Evolutionary conservation across 2,329 filamentous ascomycete genomes (phyloP).

Genomic region (Talaromyces albobiverticillius): DNA sequence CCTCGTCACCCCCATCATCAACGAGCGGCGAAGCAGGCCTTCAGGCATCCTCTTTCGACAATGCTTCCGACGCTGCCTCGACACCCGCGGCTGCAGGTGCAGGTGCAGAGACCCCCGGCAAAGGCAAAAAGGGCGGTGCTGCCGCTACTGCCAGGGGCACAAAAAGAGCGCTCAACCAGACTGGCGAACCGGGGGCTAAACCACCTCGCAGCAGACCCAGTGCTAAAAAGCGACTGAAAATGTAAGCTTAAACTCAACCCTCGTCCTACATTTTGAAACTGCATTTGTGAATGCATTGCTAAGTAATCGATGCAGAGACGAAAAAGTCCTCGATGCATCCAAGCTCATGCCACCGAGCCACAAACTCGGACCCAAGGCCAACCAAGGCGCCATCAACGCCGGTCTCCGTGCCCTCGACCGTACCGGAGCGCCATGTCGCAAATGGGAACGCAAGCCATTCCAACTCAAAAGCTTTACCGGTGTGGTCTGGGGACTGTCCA

Average conservation of each 20-base stretch:
- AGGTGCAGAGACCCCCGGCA: conserved; percentile 22
- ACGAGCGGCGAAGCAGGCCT: conserved; percentile 31
- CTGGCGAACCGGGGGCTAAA: conserved; percentile 63
- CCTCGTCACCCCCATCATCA: conserved; percentile 30
- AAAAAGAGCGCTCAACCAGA: conserved; percentile 56
- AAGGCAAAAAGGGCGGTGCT: conserved; percentile 72
- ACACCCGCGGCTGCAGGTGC: conserved; percentile 23
- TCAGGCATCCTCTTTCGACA: conserved; percentile 39
- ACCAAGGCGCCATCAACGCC: conserved; percentile 95
- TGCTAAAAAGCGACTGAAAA: conserved; percentile 90
- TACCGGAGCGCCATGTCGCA: conserved; percentile 85
- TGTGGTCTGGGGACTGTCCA: conserved; percentile 72
- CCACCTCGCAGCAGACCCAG: conserved; percentile 76
- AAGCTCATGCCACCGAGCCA: conserved; percentile 51
- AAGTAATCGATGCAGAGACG: conserved; percentile 40
- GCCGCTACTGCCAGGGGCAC: conserved; percentile 63
- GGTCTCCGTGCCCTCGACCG: conserved; percentile 91
- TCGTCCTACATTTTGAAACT: background rate
- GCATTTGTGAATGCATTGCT: background rate
- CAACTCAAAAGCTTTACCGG: conserved; percentile 91
- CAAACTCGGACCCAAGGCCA: conserved; percentile 93
- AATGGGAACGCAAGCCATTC: conserved; percentile 82
- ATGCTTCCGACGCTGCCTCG: conserved; percentile 39
- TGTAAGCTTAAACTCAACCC: conserved; percentile 68
- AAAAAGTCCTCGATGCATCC: conserved; percentile 46